A percentile compares a stretch with the other conserved stretches of the same genome.
These are phyloP conservation scores for Tylopilus sp. DNA, from an alignment of 768 basidiomycete genomes.

Conservation along the genomic window DNA sequence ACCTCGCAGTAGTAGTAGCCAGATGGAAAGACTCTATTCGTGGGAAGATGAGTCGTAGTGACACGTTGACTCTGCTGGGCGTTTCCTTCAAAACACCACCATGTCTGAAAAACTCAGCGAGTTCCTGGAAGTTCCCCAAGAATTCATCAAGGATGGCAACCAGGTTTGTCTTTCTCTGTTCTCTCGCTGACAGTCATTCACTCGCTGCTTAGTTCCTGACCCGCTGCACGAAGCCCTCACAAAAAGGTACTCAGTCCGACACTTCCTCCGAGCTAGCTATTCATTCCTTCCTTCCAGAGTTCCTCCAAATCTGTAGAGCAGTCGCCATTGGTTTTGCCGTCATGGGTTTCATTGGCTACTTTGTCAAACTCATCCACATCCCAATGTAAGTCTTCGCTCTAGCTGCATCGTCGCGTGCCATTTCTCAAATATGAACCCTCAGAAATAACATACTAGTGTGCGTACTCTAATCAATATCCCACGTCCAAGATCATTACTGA, in stretches of 20 bases:
- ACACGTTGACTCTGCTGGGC: constrained; percentile 28
- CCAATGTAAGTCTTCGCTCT: constrained; percentile 72
- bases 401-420: neutral
- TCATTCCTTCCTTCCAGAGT: constrained; percentile 55
- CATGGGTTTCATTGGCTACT: constrained; percentile 99
- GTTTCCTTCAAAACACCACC: constrained; percentile 27
- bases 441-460: constrained; percentile 99
- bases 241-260: constrained; percentile 63
- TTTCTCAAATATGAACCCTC: constrained; percentile 16
- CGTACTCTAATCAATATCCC: constrained; percentile 36
- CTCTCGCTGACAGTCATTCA: constrained; percentile 4
- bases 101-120: constrained; percentile 94
- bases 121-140: constrained; percentile 86
- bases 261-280: neutral
- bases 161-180: constrained; percentile 58
- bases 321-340: constrained; percentile 97
- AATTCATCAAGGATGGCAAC: constrained; percentile 90
- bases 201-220: constrained; percentile 71
- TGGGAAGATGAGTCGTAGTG: constrained; percentile 23
- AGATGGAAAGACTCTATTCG: constrained; percentile 13
- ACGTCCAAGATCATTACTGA: constrained; percentile 23
- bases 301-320: constrained; percentile 90
- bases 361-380: constrained; percentile 97
- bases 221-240: constrained; percentile 96
- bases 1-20: constrained; percentile 17